A percentile compares a stretch with the other conserved stretches of the same genome.
Conservation (phyloP, 108 stramenopile species). For the Cyclostephanos tholiformis region DNA sequence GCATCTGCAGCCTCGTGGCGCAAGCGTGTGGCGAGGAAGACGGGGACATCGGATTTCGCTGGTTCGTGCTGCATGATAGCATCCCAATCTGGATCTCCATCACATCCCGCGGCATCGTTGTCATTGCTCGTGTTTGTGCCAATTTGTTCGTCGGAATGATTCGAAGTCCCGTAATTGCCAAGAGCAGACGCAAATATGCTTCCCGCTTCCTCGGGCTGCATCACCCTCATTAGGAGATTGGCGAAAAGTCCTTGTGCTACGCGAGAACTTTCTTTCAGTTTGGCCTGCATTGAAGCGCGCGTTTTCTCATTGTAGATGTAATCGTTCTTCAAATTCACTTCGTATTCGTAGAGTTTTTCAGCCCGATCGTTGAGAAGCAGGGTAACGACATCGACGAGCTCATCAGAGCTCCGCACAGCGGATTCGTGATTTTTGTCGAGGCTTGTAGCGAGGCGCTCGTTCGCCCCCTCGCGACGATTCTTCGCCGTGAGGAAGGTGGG, state of each 20-base stretch:
- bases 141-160: conserved; percentile 5
- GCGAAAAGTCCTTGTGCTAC: conserved; percentile 51
- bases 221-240: conserved; percentile 52
- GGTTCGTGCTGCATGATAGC: conserved; percentile 48
- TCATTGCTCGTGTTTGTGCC: conserved; percentile 3
- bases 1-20: conserved; percentile 28
- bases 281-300: conserved; percentile 45
- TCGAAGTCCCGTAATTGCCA: conserved; percentile 11
- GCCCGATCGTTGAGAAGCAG: conserved; percentile 27
- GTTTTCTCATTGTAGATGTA: conserved; percentile 40
- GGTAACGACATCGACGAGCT: conserved; percentile 35
- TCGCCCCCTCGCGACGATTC: conserved; percentile 25
- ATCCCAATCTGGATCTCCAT: conserved; percentile 51
- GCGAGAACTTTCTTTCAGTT: conserved; percentile 44
- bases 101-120: background rate
- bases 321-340: conserved; percentile 39
- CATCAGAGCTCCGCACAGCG: conserved; percentile 31
- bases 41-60: conserved; percentile 45
- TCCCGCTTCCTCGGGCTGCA: conserved; percentile 26
- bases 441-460: conserved; percentile 40
- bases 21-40: conserved; percentile 30
- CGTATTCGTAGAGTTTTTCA: conserved; percentile 38
- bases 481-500: conserved; percentile 34
- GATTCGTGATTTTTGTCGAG: conserved; percentile 44
- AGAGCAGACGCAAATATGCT: background rate